Conservation (phyloP, 495 filamentous ascomycete genomes). For the Penicillium goetzii region DNA sequence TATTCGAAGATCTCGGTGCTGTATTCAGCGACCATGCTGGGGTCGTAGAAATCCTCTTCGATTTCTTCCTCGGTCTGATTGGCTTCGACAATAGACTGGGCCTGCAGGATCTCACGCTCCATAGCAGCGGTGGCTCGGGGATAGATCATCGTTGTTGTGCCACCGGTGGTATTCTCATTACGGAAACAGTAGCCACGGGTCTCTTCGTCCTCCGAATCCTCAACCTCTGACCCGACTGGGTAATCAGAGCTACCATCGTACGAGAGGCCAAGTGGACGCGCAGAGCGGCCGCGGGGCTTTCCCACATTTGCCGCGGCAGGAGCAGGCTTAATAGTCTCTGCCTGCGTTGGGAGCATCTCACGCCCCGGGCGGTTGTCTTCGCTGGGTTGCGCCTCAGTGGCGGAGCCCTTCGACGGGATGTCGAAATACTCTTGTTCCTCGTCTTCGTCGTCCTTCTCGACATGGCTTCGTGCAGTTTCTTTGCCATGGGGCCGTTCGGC, state of each 20-base stretch:
- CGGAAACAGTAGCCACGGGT: constrained; percentile 72
- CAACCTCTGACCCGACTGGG: constrained; percentile 56
- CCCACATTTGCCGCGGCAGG: constrained; percentile 2
- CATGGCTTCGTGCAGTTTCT: constrained; percentile 13
- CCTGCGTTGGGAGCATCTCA: not conserved
- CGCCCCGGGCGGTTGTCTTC: not conserved
- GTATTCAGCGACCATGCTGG: constrained; percentile 99
- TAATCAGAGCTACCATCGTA: not conserved
- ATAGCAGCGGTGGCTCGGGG: constrained; percentile 50
- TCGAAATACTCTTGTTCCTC: constrained; percentile 8
- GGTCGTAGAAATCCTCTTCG: constrained; percentile 88
- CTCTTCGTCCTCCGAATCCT: constrained; percentile 78
- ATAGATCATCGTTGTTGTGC: constrained; percentile 70
- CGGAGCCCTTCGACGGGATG: not conserved
- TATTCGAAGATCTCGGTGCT: constrained; percentile 93
- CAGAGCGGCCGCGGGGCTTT: not conserved
- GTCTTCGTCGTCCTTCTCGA: constrained; percentile 1
- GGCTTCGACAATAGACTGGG: constrained; percentile 67
- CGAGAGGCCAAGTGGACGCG: not conserved
- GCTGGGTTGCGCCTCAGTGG: not conserved
- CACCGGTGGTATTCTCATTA: constrained; percentile 81
- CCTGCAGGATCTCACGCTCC: constrained; percentile 66
- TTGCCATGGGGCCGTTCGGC: constrained; percentile 18
- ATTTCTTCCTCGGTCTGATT: constrained; percentile 63
- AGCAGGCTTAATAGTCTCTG: constrained; percentile 12